Conservation (phyloP, 345 rosid genomes). For the Gynandropsis gynandra region DNA sequence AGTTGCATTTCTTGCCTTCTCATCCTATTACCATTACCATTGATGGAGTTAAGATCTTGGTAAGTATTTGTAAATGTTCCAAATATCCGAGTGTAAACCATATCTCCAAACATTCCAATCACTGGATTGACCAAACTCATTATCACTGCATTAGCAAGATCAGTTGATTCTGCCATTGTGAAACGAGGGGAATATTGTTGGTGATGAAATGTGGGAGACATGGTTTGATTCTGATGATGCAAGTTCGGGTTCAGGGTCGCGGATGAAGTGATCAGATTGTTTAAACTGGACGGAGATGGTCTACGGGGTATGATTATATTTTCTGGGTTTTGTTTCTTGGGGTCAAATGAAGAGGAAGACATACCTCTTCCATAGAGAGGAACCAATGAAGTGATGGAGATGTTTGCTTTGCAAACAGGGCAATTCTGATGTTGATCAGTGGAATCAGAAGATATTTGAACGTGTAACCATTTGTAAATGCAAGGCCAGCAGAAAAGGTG, state of each 20-base stretch:
- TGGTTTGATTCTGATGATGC: constrained; percentile 16
- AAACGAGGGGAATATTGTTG: constrained; percentile 16
- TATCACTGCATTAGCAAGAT: constrained; percentile 36
- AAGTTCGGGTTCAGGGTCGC: constrained; percentile 18
- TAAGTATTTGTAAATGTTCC: constrained; percentile 42
- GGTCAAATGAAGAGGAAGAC: constrained; percentile 33
- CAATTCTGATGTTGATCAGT: constrained; percentile 45
- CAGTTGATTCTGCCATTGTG: constrained; percentile 30
- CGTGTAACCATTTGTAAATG: constrained; percentile 23
- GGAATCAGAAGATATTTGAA: constrained; percentile 36
- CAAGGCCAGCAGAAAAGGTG: constrained; percentile 29
- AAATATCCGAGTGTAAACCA: constrained; percentile 41
- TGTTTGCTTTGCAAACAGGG: constrained; percentile 75
- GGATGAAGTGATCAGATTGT: constrained; percentile 11
- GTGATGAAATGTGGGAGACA: constrained; percentile 1
- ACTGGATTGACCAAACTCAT: constrained; percentile 39
- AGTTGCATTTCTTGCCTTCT: constrained; percentile 67
- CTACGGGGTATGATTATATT: constrained; percentile 47
- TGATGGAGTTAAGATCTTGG: constrained; percentile 31
- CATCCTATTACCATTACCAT: constrained; percentile 46
- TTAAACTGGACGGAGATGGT: constrained; percentile 35
- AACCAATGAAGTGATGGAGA: constrained; percentile 57
- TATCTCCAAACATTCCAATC: constrained; percentile 59
- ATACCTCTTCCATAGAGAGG: constrained; percentile 83
- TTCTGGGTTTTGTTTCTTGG: constrained; percentile 25